Evolutionary conservation across 192 early-diverging fungal genomes (phyloP), one percentile per base, ranked within the genome.

Genomic region (Backusella psychrophila): DNA sequence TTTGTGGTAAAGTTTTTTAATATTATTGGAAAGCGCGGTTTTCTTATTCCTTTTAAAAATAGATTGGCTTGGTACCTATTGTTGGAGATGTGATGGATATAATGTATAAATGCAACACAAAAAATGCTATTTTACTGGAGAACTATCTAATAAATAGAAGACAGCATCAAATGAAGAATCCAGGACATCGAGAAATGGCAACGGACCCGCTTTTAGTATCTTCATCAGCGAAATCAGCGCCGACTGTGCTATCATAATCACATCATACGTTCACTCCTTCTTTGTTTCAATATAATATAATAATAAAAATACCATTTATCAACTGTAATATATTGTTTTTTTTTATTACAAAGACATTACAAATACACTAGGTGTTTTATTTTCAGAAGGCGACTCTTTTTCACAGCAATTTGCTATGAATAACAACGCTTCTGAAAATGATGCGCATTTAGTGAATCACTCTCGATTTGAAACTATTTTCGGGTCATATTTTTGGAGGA

Each of bases 11-110:
- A 80, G 66, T 14, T 26, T n/a, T 33, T 31, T 39, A 17, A 14
- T 36, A 1, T 6, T 38, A 42, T 7, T 6, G 19, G 46, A n/a
- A n/a, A n/a, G 17, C 1, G 46, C 38, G n/a, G 2, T 72, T 31
- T 33, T 17, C 11, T 35, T 29, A 26, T 59, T 59, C n/a, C 38
- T 31, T 17, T 41, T 6, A 59, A 23, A 9, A 12, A 63, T 80
- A 87, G 86, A 52, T 84, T 26, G 85, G 86, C 0, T 17, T 87
- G n/a, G 52, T 84, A n/a, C 86, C 86, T 29, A 19, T 87, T 11
- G 4, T 85, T 12, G 86, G 86, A 19, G 86, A 87, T 41, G 17
- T 86, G 17, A 35, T 66, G 17, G 86, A 87, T 69, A 84, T 84
- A n/a, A 44, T 87, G 39, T 87, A 81, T 72, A 87, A 85, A 71